Percentiles rank a stretch among this genome's conserved stretches.
Conservation (phyloP, 176 grass and related monocot genomes). For the Musa itinerans region DNA sequence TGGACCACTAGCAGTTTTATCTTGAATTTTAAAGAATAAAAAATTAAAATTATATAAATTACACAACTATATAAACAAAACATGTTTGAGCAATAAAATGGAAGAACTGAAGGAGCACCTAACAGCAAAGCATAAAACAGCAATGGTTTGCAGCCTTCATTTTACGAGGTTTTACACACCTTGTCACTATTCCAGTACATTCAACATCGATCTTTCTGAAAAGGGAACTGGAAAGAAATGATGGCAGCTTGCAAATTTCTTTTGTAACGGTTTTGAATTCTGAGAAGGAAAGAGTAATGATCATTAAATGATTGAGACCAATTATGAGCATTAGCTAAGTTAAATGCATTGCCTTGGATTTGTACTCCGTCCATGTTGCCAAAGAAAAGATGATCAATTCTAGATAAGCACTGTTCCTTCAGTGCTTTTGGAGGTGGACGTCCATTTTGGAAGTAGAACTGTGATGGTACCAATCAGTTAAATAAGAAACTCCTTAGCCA, state of each 20-base stretch:
- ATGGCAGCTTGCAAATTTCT: slow-evolving; percentile 93
- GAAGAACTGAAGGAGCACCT: background rate
- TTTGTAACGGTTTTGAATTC: slow-evolving; percentile 92
- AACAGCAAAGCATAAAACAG: background rate
- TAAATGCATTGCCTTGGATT: slow-evolving; percentile 45
- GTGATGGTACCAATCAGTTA: slow-evolving; percentile 17
- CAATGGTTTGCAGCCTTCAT: slow-evolving; percentile 4
- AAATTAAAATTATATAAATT: background rate
- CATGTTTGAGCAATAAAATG: background rate
- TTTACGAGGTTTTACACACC: slow-evolving; percentile 28
- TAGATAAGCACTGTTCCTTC: slow-evolving; percentile 90
- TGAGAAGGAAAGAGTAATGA: slow-evolving; percentile 34
- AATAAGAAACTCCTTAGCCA: background rate
- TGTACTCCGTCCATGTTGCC: slow-evolving; percentile 70
- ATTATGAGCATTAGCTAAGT: slow-evolving; percentile 5
- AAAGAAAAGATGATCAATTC: slow-evolving; percentile 86
- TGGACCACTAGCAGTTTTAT: background rate
- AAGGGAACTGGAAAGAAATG: slow-evolving; percentile 73
- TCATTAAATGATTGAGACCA: slow-evolving; percentile 14
- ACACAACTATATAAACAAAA: background rate
- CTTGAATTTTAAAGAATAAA: background rate
- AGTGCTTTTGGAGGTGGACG: slow-evolving; percentile 69
- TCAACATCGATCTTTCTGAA: slow-evolving; percentile 77
- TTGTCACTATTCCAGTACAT: slow-evolving; percentile 67
- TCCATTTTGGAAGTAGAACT: slow-evolving; percentile 99